phyloP scores from a whole-genome alignment of 371 early-diverging fungal genomes.

The Mucor mucedo region DNA sequence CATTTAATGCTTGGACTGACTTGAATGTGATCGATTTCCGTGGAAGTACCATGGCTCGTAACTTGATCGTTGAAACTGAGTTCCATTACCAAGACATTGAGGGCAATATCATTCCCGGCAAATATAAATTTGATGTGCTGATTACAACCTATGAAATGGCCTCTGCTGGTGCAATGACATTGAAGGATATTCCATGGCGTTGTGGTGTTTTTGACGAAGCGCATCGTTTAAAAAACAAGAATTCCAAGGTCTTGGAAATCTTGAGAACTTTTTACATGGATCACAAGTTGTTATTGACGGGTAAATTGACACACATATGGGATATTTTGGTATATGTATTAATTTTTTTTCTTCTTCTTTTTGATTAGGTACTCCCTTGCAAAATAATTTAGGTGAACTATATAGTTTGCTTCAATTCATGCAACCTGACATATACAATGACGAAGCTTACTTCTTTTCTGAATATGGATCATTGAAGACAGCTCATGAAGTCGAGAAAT shows the following conservation, averaged over 20 bases:
- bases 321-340: no score
- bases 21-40: slow-evolving; percentile 79
- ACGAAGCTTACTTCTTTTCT: slow-evolving; percentile 73
- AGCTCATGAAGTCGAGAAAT: slow-evolving; percentile 75
- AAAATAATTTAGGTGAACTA: slow-evolving; percentile 91
- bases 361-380: slow-evolving; percentile 76
- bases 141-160: slow-evolving; percentile 91
- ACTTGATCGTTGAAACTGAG: slow-evolving; percentile 72
- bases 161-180: slow-evolving; percentile 66
- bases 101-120: slow-evolving; percentile 53
- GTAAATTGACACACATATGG: slow-evolving; percentile 27
- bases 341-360: no score
- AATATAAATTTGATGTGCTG: slow-evolving; percentile 83
- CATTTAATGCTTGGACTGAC: slow-evolving; percentile 79
- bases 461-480: slow-evolving; percentile 76
- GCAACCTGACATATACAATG: slow-evolving; percentile 76
- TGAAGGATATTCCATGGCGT: slow-evolving; percentile 81
- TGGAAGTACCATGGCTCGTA: slow-evolving; percentile 62
- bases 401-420: slow-evolving; percentile 91
- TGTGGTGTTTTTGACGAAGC: slow-evolving; percentile 94
- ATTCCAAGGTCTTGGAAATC: slow-evolving; percentile 49
- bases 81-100: slow-evolving; percentile 68
- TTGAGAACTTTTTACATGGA: slow-evolving; percentile 45
- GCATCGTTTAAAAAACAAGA: slow-evolving; percentile 90
- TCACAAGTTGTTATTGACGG: slow-evolving; percentile 55